Conservation (phyloP, 305 asterid species). For the Fraxinus albicans region DNA sequence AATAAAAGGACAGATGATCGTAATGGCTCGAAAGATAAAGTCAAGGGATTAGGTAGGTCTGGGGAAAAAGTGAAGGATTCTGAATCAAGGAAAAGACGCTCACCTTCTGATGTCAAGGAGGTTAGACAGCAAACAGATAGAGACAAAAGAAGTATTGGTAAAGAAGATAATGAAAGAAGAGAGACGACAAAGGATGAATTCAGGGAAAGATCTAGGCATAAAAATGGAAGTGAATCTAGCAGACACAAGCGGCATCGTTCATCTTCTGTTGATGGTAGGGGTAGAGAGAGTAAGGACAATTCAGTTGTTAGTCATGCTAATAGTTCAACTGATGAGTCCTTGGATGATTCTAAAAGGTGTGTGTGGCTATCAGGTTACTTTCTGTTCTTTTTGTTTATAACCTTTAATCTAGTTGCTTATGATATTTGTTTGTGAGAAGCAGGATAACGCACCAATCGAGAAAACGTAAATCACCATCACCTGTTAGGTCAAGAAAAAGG, state of each 20-base stretch:
- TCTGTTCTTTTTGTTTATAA: constrained; percentile 12
- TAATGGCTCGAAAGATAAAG: constrained; percentile 56
- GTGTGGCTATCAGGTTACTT: constrained; percentile 11
- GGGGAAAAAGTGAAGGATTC: constrained; percentile 58
- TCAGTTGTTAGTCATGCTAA: constrained; percentile 38
- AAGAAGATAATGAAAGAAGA: constrained; percentile 48
- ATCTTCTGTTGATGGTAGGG: constrained; percentile 58
- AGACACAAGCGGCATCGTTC: constrained; percentile 65
- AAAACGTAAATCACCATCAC: constrained; percentile 76
- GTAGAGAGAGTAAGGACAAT: constrained; percentile 56
- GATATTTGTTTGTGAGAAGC: constrained; percentile 30
- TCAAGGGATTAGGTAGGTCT: constrained; percentile 53
- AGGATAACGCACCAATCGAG: constrained; percentile 65
- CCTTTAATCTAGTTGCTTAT: constrained; percentile 15
- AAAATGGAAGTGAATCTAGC: constrained; percentile 56
- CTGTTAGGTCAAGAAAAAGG: constrained; percentile 81
- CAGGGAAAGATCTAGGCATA: constrained; percentile 60
- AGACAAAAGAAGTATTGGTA: constrained; percentile 40
- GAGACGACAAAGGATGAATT: constrained; percentile 58
- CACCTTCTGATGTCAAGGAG: constrained; percentile 60
- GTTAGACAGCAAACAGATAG: constrained; percentile 42
- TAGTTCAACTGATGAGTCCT: constrained; percentile 66
- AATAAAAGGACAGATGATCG: constrained; percentile 44
- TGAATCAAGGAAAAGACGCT: constrained; percentile 59
- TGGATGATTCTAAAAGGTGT: constrained; percentile 82